Evolutionary conservation across 371 early-diverging fungal genomes (phyloP).

Genomic region (Nosema muscidifuracis): DNA sequence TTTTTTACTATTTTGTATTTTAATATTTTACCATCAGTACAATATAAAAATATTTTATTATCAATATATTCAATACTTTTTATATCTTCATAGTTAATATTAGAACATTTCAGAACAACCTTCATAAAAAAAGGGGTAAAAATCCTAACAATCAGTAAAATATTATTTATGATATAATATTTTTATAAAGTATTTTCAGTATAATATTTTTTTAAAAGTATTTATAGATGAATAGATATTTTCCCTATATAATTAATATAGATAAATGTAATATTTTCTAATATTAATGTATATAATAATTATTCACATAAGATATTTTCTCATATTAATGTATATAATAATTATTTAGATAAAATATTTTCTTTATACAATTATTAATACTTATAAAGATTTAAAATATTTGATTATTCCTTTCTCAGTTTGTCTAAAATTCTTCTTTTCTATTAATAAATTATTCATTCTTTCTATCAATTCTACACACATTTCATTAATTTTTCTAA

Average conservation of each 20-base stretch:
- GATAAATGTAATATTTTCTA: too few species aligned
- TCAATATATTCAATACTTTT: conserved; percentile 12
- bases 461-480: neutral
- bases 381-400: conserved; percentile 11
- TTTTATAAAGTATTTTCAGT: too few species aligned
- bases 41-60: neutral
- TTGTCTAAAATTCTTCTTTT: neutral
- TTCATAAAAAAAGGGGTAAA: conserved; percentile 8
- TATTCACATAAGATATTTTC: too few species aligned
- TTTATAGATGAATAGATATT: too few species aligned
- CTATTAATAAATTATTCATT: neutral
- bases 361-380: conserved; percentile 6
- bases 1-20: conserved; percentile 15
- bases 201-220: too few species aligned
- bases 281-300: too few species aligned
- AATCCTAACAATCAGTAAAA: neutral
- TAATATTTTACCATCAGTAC: conserved; percentile 6
- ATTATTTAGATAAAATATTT: conserved; percentile 8
- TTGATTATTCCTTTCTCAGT: conserved; percentile 1
- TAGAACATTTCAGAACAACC: conserved; percentile 1
- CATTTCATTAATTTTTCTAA: neutral
- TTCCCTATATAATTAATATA: too few species aligned
- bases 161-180: too few species aligned
- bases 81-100: conserved; percentile 23
- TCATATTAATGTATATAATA: neutral